Conservation (phyloP, 164 flowering plant species). For the Nymphaea colorata region DNA sequence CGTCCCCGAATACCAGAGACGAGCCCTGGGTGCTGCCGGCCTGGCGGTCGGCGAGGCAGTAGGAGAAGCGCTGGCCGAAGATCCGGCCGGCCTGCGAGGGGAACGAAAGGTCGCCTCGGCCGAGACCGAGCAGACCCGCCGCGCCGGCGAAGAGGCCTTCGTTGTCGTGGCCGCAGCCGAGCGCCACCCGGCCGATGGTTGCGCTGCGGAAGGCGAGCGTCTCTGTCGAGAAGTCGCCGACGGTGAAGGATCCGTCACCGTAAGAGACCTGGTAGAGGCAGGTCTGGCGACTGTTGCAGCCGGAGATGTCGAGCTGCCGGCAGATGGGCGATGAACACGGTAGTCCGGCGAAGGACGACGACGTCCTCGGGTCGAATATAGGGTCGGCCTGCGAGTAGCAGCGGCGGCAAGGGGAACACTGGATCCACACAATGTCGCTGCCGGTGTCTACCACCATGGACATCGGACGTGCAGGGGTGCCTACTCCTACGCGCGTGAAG, state of each 20-base stretch:
- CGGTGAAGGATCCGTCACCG: slow-evolving; percentile 92
- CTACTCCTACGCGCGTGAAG: slow-evolving; percentile 78
- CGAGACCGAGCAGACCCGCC: slow-evolving; percentile 82
- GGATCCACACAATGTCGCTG: slow-evolving; percentile 86
- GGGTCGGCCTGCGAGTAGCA: slow-evolving; percentile 87
- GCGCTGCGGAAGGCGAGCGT: slow-evolving; percentile 63
- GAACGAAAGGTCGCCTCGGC: slow-evolving; percentile 68
- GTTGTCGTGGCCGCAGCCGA: slow-evolving; percentile 96
- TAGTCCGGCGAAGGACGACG: slow-evolving; percentile 29
- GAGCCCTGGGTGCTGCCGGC: slow-evolving; percentile 41
- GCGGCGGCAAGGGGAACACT: slow-evolving; percentile 73
- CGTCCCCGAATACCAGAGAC: slow-evolving; percentile 57
- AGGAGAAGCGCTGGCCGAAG: slow-evolving; percentile 67
- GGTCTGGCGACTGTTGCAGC: slow-evolving; percentile 30
- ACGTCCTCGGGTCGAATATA: slow-evolving; percentile 64
- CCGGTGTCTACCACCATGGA: slow-evolving; percentile 96
- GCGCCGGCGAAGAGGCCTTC: slow-evolving; percentile 93
- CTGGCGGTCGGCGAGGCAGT: slow-evolving; percentile 84
- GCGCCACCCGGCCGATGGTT: slow-evolving; percentile 36
- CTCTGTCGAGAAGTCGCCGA: slow-evolving; percentile 79
- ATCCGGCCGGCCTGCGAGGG: slow-evolving; percentile 55
- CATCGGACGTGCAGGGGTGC: slow-evolving; percentile 58
- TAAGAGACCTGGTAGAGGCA: slow-evolving; percentile 75
- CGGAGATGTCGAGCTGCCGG: slow-evolving; percentile 46
- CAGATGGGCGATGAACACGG: slow-evolving; percentile 59